These are phyloP conservation scores for Wallacemonas sp. DNA, from an alignment of 208 protist species.

Conservation along the genomic window DNA sequence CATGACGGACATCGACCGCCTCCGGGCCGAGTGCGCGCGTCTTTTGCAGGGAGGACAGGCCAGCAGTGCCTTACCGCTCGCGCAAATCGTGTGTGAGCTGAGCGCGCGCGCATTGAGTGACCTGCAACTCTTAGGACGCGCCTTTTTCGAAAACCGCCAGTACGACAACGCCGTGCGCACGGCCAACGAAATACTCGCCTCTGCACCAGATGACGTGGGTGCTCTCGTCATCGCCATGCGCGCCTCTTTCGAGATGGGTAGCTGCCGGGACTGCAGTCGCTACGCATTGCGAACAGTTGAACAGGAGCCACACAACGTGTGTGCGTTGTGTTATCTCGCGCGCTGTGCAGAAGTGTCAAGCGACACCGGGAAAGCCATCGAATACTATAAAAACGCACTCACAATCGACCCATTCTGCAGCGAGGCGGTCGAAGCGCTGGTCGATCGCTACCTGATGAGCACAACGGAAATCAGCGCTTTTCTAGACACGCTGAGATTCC, in stretches of 20 bases:
- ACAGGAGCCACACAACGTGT: conserved; percentile 29
- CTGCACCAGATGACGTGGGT: conserved; percentile 29
- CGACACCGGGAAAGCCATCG: conserved; percentile 52
- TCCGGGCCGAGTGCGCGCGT: conserved; percentile 28
- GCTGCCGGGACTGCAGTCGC: conserved; percentile 49
- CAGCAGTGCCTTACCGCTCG: conserved; percentile 62
- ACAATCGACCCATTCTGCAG: conserved; percentile 69
- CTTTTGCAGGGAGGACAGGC: conserved; percentile 59
- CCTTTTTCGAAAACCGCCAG: conserved; percentile 64
- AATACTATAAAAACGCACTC: conserved; percentile 67
- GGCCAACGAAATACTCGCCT: conserved; percentile 28
- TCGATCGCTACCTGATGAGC: conserved; percentile 65
- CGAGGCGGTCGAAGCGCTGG: conserved; percentile 66
- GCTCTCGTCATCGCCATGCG: conserved; percentile 58
- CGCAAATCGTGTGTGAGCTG: conserved; percentile 63
- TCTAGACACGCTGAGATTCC: conserved; percentile 63
- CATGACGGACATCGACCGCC: conserved; percentile 23
- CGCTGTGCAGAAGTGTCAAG: conserved; percentile 72
- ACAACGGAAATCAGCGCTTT: conserved; percentile 35
- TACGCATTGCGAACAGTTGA: conserved; percentile 38
- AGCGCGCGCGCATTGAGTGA: conserved; percentile 27
- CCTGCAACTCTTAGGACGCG: conserved; percentile 44
- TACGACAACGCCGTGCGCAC: conserved; percentile 64
- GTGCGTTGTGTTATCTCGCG: conserved; percentile 74
- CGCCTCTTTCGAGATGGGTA: conserved; percentile 71